A percentile compares a stretch with the other conserved stretches of the same genome.
These are phyloP conservation scores for Auricularia auricula-judae DNA, from an alignment of 768 basidiomycete genomes.

Conservation along the genomic window DNA sequence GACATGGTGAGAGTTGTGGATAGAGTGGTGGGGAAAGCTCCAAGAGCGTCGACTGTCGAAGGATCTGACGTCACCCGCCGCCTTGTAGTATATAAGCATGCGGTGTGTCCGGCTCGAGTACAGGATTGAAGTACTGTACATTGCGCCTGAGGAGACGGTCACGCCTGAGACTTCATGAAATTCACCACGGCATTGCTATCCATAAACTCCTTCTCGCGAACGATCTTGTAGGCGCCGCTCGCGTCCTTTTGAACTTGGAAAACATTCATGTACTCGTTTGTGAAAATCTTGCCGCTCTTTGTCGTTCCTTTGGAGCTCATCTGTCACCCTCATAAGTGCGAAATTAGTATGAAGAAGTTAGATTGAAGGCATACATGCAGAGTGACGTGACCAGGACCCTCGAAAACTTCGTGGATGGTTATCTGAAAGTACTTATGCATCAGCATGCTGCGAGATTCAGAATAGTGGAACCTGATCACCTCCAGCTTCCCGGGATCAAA, in stretches of 20 bases:
- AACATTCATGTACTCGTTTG: not conserved
- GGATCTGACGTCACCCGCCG: too few relatives aligned
- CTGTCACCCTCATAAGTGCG: too few relatives aligned
- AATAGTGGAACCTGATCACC: not conserved
- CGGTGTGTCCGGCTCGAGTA: too few relatives aligned
- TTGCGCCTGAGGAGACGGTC: too few relatives aligned
- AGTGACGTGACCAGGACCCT: not conserved
- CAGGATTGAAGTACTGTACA: too few relatives aligned
- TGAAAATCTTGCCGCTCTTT: too few relatives aligned
- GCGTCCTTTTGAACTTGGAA: not conserved
- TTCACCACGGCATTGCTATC: not conserved
- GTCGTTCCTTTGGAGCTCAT: too few relatives aligned
- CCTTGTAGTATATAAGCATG: too few relatives aligned
- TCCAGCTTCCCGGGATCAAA: not conserved
- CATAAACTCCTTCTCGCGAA: not conserved
- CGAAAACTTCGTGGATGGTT: not conserved
- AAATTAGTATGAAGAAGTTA: too few relatives aligned
- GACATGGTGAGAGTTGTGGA: too few relatives aligned
- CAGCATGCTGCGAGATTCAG: not conserved
- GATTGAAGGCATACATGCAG: not conserved
- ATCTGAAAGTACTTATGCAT: not conserved
- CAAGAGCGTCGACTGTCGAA: too few relatives aligned
- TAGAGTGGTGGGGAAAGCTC: too few relatives aligned
- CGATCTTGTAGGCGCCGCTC: not conserved
- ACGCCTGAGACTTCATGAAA: not conserved